Evolutionary conservation across 495 filamentous ascomycete species (phyloP).

Genomic region (Hypoxylon intermedium): DNA sequence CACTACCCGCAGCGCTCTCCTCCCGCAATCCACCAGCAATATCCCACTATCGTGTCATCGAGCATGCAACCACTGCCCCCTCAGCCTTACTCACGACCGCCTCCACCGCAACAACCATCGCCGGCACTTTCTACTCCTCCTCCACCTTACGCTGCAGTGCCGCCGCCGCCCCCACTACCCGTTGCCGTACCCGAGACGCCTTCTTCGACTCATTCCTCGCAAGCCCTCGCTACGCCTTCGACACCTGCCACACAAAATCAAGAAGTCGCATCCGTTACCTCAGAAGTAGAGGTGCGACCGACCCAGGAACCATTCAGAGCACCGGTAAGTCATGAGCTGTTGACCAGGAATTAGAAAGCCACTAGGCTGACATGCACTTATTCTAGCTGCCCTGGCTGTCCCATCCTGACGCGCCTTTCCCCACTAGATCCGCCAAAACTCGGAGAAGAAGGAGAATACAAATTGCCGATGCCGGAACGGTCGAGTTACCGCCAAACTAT

Average conservation of each 20-base stretch:
- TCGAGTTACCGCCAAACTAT: slow-evolving; percentile 47
- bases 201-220: slow-evolving; percentile 55
- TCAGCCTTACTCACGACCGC: slow-evolving; percentile 49
- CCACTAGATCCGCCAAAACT: slow-evolving; percentile 52
- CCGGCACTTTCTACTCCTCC: slow-evolving; percentile 51
- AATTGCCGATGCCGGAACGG: slow-evolving; percentile 38
- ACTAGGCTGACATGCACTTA: slow-evolving; percentile 25
- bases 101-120: slow-evolving; percentile 46
- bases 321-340: slow-evolving; percentile 61
- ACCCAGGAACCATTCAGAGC: slow-evolving; percentile 60
- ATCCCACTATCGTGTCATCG: slow-evolving; percentile 48
- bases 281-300: slow-evolving; percentile 24
- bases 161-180: slow-evolving; percentile 45
- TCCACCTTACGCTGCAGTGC: slow-evolving; percentile 47
- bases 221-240: slow-evolving; percentile 47
- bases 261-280: slow-evolving; percentile 16
- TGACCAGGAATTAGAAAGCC: neutral
- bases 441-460: slow-evolving; percentile 46
- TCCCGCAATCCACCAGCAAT: slow-evolving; percentile 52
- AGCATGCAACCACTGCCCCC: slow-evolving; percentile 41
- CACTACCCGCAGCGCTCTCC: slow-evolving; percentile 46
- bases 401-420: slow-evolving; percentile 69
- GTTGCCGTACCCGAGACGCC: slow-evolving; percentile 46
- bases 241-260: slow-evolving; percentile 46
- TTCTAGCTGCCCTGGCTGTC: slow-evolving; percentile 84